Evolutionary conservation across 306 rosid species (phyloP), one percentile per base, ranked within the genome.

Genomic region (Hippophae tibetana): DNA sequence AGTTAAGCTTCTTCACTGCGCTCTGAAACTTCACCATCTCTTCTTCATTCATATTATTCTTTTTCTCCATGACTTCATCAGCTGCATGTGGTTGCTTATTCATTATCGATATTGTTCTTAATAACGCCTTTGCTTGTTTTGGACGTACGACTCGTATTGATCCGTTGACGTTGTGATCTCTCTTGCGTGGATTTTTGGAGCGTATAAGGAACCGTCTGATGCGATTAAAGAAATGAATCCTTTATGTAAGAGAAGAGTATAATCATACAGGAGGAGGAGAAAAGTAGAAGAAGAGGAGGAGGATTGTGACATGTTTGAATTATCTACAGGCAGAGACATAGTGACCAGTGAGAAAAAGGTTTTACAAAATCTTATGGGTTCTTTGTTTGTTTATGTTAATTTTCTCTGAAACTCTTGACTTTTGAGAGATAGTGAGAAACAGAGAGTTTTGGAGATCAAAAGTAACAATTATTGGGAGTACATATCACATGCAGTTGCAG

Each of bases 1-100:
- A 93, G 81, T 93, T 93, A 70, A 93, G 95, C 73, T 70, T 80
- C 86, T 93, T 93, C 78, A 93, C 99, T 5, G 86, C 78, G 71
- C 64, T 83, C 68, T 84, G 84, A 66, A 93, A 63, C 76, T 66
- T 69, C 49, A 48, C 69, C 48, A 52, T 71, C 10, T 57, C 89
- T 42, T 59, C 81, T 5, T 56, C 71, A 5, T 47, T 61, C 47
- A 47, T 47, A 23, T 50, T 26, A 3, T 40, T 54, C 42, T 69
- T 58, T 41, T 65, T 83, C 70, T 65, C 73, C 74, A 66, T 60
- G 4, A 10, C 57, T 56, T 66, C 38, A 31, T 31, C 65, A 5
- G n/a, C 47, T 60, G n/a, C n/a, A n/a, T n/a, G 57, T 63, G 49
- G 53, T 31, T 13, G 26, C 69, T 62, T 18, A 18, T 18, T 18